phyloP scores from a whole-genome alignment of 129 eudicot genomes.

The Flaveria robusta region DNA sequence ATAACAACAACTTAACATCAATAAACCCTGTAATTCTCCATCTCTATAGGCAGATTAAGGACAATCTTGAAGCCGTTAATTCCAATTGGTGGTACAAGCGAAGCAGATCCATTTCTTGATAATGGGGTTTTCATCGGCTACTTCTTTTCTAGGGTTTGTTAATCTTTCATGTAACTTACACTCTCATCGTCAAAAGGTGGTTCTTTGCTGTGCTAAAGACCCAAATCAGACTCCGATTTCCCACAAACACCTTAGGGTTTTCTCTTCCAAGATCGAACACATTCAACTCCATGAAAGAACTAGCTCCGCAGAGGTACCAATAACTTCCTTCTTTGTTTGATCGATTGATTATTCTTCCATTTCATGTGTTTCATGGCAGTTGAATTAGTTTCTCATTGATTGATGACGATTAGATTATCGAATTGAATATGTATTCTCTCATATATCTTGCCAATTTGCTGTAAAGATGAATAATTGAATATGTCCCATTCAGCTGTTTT shows the following conservation, averaged over 20 bases:
- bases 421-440: not conserved
- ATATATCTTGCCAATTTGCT: not conserved
- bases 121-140: conserved; percentile 40
- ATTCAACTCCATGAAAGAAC: conserved; percentile 63
- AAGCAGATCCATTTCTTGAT: not conserved
- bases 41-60: too few species aligned
- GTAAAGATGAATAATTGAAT: too few species aligned
- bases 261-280: conserved; percentile 46
- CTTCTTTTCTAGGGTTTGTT: conserved; percentile 27
- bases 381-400: not conserved
- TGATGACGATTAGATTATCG: not conserved
- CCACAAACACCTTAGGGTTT: conserved; percentile 22
- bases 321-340: not conserved
- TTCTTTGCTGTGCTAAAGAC: conserved; percentile 29
- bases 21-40: too few species aligned
- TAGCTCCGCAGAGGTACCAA: conserved; percentile 69
- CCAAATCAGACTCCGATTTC: conserved; percentile 13
- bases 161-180: conserved; percentile 14
- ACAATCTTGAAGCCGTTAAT: conserved; percentile 27
- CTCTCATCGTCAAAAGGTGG: conserved; percentile 16
- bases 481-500: too few species aligned
- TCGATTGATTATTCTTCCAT: not conserved
- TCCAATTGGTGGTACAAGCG: not conserved
- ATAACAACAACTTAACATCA: too few species aligned
- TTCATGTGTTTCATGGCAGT: not conserved